A percentile compares a stretch with the other conserved stretches of the same genome.
These are phyloP conservation scores for Hypoxylon cercidicola DNA, from an alignment of 495 filamentous ascomycete genomes.

Conservation along the genomic window DNA sequence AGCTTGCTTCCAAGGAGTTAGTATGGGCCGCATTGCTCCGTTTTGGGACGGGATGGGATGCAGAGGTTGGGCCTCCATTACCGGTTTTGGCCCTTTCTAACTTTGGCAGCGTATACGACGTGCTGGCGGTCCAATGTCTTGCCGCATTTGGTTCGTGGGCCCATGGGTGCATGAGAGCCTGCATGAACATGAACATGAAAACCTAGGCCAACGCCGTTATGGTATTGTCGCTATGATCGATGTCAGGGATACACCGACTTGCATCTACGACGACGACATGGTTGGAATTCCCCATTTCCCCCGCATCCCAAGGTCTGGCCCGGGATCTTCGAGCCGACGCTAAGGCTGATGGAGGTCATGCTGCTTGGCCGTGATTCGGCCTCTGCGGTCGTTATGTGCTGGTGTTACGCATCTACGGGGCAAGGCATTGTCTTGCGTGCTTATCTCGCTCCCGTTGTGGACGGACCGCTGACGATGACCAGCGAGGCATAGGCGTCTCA, in stretches of 20 bases:
- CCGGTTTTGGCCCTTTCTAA: constrained; percentile 24
- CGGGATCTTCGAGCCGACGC: constrained; percentile 7
- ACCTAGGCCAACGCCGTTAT: constrained; percentile 7
- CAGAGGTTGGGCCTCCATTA: constrained; percentile 24
- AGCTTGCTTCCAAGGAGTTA: constrained; percentile 25
- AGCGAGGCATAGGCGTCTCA: constrained; percentile 21
- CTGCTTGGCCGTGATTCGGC: constrained; percentile 20
- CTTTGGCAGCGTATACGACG: constrained; percentile 23
- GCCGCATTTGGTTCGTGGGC: constrained; percentile 21
- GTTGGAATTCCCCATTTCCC: constrained; percentile 20
- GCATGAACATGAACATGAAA: too few relatives aligned
- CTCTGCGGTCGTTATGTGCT: constrained; percentile 20
- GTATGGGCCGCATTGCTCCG: constrained; percentile 8
- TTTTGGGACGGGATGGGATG: constrained; percentile 31
- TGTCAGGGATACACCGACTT: constrained; percentile 22
- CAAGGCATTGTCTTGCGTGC: constrained; percentile 16
- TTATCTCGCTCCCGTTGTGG: constrained; percentile 28
- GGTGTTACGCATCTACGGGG: constrained; percentile 24
- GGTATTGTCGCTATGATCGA: constrained; percentile 16
- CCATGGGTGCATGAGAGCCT: constrained; percentile 14
- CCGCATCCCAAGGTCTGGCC: neutral
- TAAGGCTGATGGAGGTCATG: constrained; percentile 30
- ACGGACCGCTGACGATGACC: constrained; percentile 25
- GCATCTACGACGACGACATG: constrained; percentile 17
- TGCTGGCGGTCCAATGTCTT: constrained; percentile 21